Evolutionary conservation across 176 grass and related monocot species (phyloP), one percentile per base, ranked within the genome.

Genomic region (Carex scoparia): DNA sequence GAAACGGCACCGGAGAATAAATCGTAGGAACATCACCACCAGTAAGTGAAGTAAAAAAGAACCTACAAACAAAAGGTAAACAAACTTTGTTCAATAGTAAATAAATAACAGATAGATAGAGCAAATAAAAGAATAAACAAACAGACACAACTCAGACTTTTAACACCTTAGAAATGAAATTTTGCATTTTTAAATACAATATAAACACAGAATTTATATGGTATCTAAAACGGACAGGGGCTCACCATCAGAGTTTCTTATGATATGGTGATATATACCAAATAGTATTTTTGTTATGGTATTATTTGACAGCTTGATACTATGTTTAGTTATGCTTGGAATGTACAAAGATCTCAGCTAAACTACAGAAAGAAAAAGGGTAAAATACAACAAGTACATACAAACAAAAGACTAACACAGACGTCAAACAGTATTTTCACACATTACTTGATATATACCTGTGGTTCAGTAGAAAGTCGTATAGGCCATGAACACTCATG

Each of bases 401-500:
- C 27, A 78, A 78, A 57, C 6, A 71, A 71, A 46, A 12, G 1
- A 74, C 18, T 49, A 38, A 49, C 18, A 71, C 33, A 69, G 14
- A 37, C 5, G 15, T 38, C 33, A 38, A 28, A 69, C 32, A 37
- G 11, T 69, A 51, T 51, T 51, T 51, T 51, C 9, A 51, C 48
- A 51, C 48, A 51, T 51, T 71, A 44, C 44, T 71, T 46, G 1
- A 71, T 46, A 32, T 16, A 18, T 90, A 99, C 96, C 88, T 99
- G 80, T 99, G 88, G 81, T 99, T 99, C 85, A 99, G 32, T 57
- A 99, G 81, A 87, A 95, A 80, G 13, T 99, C 93, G 4, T 95
- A 95, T 81, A 99, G 85, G 44, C 89, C 85, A 89, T 99, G 96
- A 69, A 99, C 96, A 38, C 86, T 88, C 82, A 83, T 79, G 5